Conservation (phyloP, 192 early-diverging fungal species). For the Podila epigama region DNA sequence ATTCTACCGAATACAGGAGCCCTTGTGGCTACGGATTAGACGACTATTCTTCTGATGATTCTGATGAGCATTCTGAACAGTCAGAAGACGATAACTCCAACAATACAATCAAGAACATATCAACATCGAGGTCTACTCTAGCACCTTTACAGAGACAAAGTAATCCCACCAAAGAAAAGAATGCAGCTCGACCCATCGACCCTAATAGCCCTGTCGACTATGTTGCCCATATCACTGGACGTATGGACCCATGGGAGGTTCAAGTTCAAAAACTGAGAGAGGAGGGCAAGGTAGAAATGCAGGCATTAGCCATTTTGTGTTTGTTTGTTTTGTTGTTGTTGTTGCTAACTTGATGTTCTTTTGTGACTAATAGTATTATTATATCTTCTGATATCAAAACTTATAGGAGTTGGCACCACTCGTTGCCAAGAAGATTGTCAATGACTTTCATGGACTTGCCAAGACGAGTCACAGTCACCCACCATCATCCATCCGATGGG, state of each 20-base stretch:
- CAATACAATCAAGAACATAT: too few relatives aligned
- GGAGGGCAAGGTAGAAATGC: slow-evolving; percentile 17
- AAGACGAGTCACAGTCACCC: too few relatives aligned
- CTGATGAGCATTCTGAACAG: too few relatives aligned
- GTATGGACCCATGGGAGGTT: slow-evolving; percentile 33
- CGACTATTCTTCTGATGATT: too few relatives aligned
- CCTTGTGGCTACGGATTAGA: too few relatives aligned
- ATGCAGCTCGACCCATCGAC: neutral
- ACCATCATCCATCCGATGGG: neutral
- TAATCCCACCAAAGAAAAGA: neutral
- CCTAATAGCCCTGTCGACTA: slow-evolving; percentile 13
- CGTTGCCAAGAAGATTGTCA: slow-evolving; percentile 16
- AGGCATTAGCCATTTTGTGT: neutral
- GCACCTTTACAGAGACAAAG: neutral
- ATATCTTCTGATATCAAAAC: too few relatives aligned
- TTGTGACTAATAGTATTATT: neutral
- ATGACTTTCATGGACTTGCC: slow-evolving; percentile 6
- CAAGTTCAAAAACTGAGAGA: slow-evolving; percentile 30
- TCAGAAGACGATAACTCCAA: too few relatives aligned
- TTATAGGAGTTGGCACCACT: slow-evolving; percentile 5
- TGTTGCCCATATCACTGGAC: slow-evolving; percentile 42
- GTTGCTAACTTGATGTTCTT: neutral
- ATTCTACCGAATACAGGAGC: too few relatives aligned
- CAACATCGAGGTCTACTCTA: neutral
- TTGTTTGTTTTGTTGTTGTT: too few relatives aligned